A percentile compares a stretch with the other conserved stretches of the same genome.
Evolutionary conservation across 2,329 filamentous ascomycete genomes (phyloP).

Genomic region (Tolypocladium ophioglossoides): DNA sequence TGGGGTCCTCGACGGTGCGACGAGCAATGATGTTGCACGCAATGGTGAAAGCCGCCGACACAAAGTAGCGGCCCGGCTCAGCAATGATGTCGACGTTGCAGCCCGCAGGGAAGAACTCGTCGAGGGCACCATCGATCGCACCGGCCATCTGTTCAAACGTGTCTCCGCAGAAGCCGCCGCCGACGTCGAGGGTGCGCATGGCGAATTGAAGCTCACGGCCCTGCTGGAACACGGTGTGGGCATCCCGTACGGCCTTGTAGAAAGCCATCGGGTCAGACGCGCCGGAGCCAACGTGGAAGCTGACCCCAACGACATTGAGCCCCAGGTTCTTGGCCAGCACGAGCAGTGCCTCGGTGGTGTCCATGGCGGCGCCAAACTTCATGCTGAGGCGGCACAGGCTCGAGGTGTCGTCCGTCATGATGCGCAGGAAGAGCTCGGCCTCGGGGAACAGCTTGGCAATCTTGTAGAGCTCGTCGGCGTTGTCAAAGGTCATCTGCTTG

Average conservation of each 20-base stretch:
- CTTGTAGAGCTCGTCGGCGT: constrained; percentile 95
- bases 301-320: constrained; percentile 88
- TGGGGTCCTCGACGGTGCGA: constrained; percentile 70
- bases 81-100: constrained; percentile 74
- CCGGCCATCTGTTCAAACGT: constrained; percentile 85
- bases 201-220: constrained; percentile 65
- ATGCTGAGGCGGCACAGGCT: constrained; percentile 91
- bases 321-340: constrained; percentile 69
- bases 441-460: constrained; percentile 84
- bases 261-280: constrained; percentile 90
- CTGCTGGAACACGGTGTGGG: constrained; percentile 80
- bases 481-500: constrained; percentile 99
- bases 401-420: constrained; percentile 90
- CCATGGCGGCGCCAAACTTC: constrained; percentile 91
- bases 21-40: constrained; percentile 94
- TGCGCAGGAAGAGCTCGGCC: constrained; percentile 87
- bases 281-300: constrained; percentile 95
- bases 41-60: constrained; percentile 84
- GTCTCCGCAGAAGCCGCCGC: constrained; percentile 84
- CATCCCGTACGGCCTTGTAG: constrained; percentile 81
- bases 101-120: constrained; percentile 74
- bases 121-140: constrained; percentile 68
- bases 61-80: constrained; percentile 94
- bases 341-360: constrained; percentile 67
- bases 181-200: constrained; percentile 84